Evolutionary conservation across 2,329 filamentous ascomycete genomes (phyloP).

Genomic region (Huntiella moniliformis): DNA sequence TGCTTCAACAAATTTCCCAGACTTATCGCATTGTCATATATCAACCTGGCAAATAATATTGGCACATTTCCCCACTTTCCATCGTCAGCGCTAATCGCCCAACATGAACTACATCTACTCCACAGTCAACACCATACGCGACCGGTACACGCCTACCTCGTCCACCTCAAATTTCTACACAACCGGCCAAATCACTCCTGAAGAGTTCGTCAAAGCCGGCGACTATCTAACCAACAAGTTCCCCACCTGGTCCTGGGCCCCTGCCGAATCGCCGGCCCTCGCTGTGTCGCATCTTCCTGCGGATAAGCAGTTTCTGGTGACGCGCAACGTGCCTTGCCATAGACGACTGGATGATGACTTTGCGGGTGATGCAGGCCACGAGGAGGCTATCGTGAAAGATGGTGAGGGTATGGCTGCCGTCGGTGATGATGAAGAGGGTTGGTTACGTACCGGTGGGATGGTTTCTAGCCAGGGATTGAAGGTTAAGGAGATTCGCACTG

Average conservation of each 20-base stretch:
- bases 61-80: no score
- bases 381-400: constrained; percentile 71
- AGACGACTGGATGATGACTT: constrained; percentile 85
- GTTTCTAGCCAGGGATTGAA: constrained; percentile 57
- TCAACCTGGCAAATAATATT: no score
- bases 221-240: constrained; percentile 99
- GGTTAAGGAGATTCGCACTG: constrained; percentile 63
- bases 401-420: constrained; percentile 41
- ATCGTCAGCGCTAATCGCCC: constrained; percentile 2
- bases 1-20: no score
- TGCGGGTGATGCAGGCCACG: constrained; percentile 67
- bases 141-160: constrained; percentile 73
- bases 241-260: constrained; percentile 92
- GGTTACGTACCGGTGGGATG: constrained; percentile 73
- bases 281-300: constrained; percentile 65
- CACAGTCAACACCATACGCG: constrained; percentile 77
- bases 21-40: no score
- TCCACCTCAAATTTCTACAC: constrained; percentile 85
- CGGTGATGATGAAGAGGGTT: constrained; percentile 60
- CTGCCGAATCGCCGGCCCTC: constrained; percentile 63
- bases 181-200: constrained; percentile 89
- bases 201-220: constrained; percentile 87
- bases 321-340: constrained; percentile 84
- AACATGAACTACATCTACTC: constrained; percentile 83
- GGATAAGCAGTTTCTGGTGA: constrained; percentile 89